Conservation (phyloP, 768 basidiomycete genomes). For the Hypsizygus marmoreus region DNA sequence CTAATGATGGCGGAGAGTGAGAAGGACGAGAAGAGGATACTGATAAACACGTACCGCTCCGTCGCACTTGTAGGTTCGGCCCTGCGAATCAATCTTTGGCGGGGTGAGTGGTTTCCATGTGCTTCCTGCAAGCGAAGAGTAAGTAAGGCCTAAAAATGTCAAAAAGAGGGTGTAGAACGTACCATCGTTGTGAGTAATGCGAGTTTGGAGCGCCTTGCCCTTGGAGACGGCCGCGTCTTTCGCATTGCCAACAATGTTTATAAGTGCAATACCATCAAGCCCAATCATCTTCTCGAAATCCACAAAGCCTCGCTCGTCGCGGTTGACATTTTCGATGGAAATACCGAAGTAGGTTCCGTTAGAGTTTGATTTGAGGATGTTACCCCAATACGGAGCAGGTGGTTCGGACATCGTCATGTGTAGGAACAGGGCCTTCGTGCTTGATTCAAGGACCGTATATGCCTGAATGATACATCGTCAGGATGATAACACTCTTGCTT, state of each 20-base stretch:
- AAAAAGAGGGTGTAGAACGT: slow-evolving; percentile 20
- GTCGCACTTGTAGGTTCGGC: slow-evolving; percentile 69
- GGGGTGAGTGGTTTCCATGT: slow-evolving; percentile 85
- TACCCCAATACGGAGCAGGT: slow-evolving; percentile 80
- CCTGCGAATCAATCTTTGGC: slow-evolving; percentile 75
- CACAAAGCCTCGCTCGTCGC: slow-evolving; percentile 84
- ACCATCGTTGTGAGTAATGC: slow-evolving; percentile 98
- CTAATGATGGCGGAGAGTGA: slow-evolving; percentile 37
- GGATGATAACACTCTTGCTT: too few species aligned
- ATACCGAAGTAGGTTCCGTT: slow-evolving; percentile 97
- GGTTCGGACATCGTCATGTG: slow-evolving; percentile 91
- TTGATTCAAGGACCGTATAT: slow-evolving; percentile 94
- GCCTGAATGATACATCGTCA: slow-evolving; percentile 46
- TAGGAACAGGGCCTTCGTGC: slow-evolving; percentile 89
- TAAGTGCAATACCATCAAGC: slow-evolving; percentile 91
- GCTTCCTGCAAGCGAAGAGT: slow-evolving; percentile 53
- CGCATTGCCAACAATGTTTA: slow-evolving; percentile 88
- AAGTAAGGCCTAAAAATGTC: not conserved
- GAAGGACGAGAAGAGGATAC: not conserved
- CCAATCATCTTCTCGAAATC: slow-evolving; percentile 99
- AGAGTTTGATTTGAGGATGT: slow-evolving; percentile 93
- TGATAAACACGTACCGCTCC: slow-evolving; percentile 49
- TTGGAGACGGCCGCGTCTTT: slow-evolving; percentile 70
- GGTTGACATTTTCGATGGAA: slow-evolving; percentile 85
- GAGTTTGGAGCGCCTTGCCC: slow-evolving; percentile 74